These are phyloP conservation scores for Podaxis sp. DNA, from an alignment of 768 basidiomycete species.

Conservation along the genomic window DNA sequence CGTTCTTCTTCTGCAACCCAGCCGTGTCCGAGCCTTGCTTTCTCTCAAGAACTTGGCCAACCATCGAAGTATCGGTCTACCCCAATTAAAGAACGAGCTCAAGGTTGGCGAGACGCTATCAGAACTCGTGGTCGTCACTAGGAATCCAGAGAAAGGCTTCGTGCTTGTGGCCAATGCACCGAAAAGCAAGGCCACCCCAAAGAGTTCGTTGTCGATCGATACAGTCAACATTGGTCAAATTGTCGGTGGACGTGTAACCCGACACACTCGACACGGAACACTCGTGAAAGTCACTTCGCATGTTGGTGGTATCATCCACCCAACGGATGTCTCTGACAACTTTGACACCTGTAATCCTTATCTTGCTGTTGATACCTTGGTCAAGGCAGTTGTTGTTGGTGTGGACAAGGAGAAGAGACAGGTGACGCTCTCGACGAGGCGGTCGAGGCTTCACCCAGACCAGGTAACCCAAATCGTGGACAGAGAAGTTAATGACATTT, in stretches of 20 bases:
- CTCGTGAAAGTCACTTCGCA: slow-evolving; percentile 70
- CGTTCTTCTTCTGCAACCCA: slow-evolving; percentile 67
- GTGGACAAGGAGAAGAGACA: slow-evolving; percentile 65
- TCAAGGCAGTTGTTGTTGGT: slow-evolving; percentile 68
- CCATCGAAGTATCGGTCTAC: slow-evolving; percentile 57
- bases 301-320: slow-evolving; percentile 74
- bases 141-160: slow-evolving; percentile 79
- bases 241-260: slow-evolving; percentile 75
- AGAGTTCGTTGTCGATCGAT: slow-evolving; percentile 55
- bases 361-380: slow-evolving; percentile 57
- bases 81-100: slow-evolving; percentile 60
- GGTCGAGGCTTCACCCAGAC: slow-evolving; percentile 62
- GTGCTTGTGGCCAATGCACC: slow-evolving; percentile 80
- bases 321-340: slow-evolving; percentile 80
- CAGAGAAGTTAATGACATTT: slow-evolving; percentile 57
- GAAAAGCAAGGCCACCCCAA: slow-evolving; percentile 48
- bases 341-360: slow-evolving; percentile 55
- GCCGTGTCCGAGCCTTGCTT: slow-evolving; percentile 71
- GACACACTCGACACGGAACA: slow-evolving; percentile 67
- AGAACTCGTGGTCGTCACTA: slow-evolving; percentile 84
- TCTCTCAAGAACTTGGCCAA: slow-evolving; percentile 87
- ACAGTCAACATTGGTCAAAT: slow-evolving; percentile 67
- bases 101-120: slow-evolving; percentile 67
- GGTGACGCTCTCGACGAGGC: slow-evolving; percentile 76
- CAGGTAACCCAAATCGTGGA: slow-evolving; percentile 50